phyloP scores from a whole-genome alignment of 2,329 filamentous ascomycete species.

The Cladosporium austrohemisphaericum region DNA sequence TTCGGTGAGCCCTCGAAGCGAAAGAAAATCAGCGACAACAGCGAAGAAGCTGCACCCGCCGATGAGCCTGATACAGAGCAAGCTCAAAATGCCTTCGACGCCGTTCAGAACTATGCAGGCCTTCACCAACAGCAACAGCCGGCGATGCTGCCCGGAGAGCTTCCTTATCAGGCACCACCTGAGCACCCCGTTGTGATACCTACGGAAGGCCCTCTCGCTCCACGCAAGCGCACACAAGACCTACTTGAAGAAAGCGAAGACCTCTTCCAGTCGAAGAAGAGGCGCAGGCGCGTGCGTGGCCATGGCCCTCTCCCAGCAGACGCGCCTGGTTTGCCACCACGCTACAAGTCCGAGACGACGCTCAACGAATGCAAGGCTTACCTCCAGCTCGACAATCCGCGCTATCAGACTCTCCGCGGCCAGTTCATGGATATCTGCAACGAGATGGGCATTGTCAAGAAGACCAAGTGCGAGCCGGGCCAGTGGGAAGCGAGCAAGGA shows the following conservation, averaged over 20 bases:
- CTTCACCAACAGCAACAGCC: neutral
- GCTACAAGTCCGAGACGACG: conserved; percentile 79
- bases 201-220: neutral
- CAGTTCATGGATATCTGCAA: conserved; percentile 69
- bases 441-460: conserved; percentile 65
- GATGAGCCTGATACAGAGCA: neutral
- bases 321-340: conserved; percentile 59
- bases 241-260: conserved; percentile 51
- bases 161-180: neutral
- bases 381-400: conserved; percentile 58
- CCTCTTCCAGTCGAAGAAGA: conserved; percentile 60
- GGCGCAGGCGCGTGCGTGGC: conserved; percentile 64
- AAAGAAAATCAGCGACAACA: neutral
- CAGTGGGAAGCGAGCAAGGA: conserved; percentile 70
- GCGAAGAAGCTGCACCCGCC: neutral
- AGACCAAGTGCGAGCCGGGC: conserved; percentile 69
- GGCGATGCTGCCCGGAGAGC: neutral
- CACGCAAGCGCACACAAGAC: neutral
- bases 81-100: neutral
- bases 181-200: neutral
- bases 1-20: conserved; percentile 18
- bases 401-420: conserved; percentile 63
- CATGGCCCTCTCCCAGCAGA: conserved; percentile 66
- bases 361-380: conserved; percentile 73
- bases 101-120: neutral